Evolutionary conservation across 129 eudicot species (phyloP).

Genomic region (Centella asiatica): DNA sequence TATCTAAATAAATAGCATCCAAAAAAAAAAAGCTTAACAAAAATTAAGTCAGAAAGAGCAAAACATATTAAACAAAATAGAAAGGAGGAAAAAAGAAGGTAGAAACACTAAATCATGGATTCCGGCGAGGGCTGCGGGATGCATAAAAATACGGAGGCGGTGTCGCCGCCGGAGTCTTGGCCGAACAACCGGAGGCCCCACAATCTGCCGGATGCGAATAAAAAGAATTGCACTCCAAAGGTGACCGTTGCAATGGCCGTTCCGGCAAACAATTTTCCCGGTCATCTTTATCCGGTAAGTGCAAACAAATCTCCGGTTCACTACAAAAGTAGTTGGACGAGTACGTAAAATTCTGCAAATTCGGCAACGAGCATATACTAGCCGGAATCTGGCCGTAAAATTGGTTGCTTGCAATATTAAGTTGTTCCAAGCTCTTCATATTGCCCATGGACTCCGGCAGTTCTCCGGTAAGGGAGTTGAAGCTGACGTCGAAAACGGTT

Average conservation of each 20-base stretch:
- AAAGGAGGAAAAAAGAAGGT: no score
- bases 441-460: slow-evolving; percentile 53
- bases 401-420: slow-evolving; percentile 61
- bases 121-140: neutral
- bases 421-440: slow-evolving; percentile 68
- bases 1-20: no score
- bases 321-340: slow-evolving; percentile 55
- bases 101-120: no score
- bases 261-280: slow-evolving; percentile 48
- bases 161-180: slow-evolving; percentile 27
- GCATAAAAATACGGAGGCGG: slow-evolving; percentile 17
- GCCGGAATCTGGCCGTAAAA: slow-evolving; percentile 62
- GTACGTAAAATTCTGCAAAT: slow-evolving; percentile 67
- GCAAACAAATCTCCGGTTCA: slow-evolving; percentile 47
- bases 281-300: slow-evolving; percentile 54
- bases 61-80: no score
- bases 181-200: slow-evolving; percentile 36
- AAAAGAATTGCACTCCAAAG: slow-evolving; percentile 49
- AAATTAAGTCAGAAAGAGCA: no score
- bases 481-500: slow-evolving; percentile 77
- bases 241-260: slow-evolving; percentile 51
- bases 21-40: no score
- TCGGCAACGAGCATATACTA: slow-evolving; percentile 67
- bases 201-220: slow-evolving; percentile 56
- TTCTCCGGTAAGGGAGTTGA: slow-evolving; percentile 41